These are phyloP conservation scores for Talaromyces trachyspermus DNA, from an alignment of 495 filamentous ascomycete species.

Conservation along the genomic window DNA sequence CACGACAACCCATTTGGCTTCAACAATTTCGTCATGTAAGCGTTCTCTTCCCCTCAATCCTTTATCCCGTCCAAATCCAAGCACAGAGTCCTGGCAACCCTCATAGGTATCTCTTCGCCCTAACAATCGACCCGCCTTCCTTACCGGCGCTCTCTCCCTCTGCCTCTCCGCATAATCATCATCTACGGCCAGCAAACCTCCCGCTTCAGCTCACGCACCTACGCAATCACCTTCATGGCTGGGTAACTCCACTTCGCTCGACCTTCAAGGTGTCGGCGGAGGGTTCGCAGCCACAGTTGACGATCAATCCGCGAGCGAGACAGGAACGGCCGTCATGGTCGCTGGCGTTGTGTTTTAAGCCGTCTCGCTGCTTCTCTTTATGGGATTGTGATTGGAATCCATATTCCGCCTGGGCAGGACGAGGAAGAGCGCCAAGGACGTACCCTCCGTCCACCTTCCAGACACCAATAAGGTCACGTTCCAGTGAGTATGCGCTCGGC, in stretches of 20 bases:
- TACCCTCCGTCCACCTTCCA: background rate
- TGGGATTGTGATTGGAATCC: slow-evolving; percentile 43
- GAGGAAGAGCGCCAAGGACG: background rate
- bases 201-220: slow-evolving; percentile 39
- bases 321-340: slow-evolving; percentile 46
- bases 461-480: background rate
- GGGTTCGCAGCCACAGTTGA: slow-evolving; percentile 40
- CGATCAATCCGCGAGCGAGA: slow-evolving; percentile 14
- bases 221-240: slow-evolving; percentile 45
- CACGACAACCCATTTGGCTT: slow-evolving; percentile 30
- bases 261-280: slow-evolving; percentile 49
- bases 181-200: slow-evolving; percentile 40
- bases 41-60: slow-evolving; percentile 3
- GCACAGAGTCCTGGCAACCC: background rate
- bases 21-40: slow-evolving; percentile 30
- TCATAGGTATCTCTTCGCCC: slow-evolving; percentile 36
- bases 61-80: background rate
- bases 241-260: slow-evolving; percentile 44
- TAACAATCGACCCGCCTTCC: slow-evolving; percentile 52
- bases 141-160: slow-evolving; percentile 49
- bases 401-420: slow-evolving; percentile 16
- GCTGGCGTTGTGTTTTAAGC: slow-evolving; percentile 50
- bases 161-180: slow-evolving; percentile 44
- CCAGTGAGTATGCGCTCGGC: background rate
- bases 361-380: slow-evolving; percentile 44